Percentiles rank a stretch among this genome's conserved stretches.
Evolutionary conservation across 1,284 basidiomycete species (phyloP).

Genomic region (Cutaneotrichosporon curvatum): DNA sequence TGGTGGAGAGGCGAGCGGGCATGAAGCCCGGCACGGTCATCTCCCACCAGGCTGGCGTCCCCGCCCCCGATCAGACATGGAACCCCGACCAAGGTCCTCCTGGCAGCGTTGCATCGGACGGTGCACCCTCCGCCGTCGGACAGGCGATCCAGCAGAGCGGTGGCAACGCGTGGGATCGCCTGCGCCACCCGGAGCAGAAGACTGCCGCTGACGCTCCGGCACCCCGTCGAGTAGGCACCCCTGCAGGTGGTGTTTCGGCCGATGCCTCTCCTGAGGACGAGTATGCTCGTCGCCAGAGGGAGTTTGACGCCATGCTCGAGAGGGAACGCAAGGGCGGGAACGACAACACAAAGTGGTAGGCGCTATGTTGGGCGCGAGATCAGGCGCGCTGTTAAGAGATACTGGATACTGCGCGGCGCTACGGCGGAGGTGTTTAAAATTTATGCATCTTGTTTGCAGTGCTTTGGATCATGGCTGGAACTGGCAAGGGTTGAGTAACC

Average conservation of each 20-base stretch:
- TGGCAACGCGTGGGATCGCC: slow-evolving; percentile 2
- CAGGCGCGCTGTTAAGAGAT: too few relatives aligned
- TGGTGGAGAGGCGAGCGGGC: slow-evolving; percentile 11
- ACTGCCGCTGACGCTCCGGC: not conserved
- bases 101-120: not conserved
- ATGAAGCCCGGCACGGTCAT: slow-evolving; percentile 11
- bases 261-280: slow-evolving; percentile 10
- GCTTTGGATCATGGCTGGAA: too few relatives aligned
- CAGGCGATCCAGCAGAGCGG: too few relatives aligned
- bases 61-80: slow-evolving; percentile 1
- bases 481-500: too few relatives aligned
- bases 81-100: not conserved
- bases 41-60: slow-evolving; percentile 7
- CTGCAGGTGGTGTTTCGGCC: not conserved
- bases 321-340: slow-evolving; percentile 25
- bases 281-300: slow-evolving; percentile 21
- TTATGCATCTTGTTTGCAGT: too few relatives aligned
- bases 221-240: not conserved
- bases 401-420: too few relatives aligned
- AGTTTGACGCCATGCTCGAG: slow-evolving; percentile 36
- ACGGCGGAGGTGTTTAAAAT: too few relatives aligned
- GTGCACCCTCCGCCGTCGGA: not conserved
- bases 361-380: not conserved
- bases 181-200: not conserved
- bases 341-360: slow-evolving; percentile 11